A percentile compares a stretch with the other conserved stretches of the same genome.
Conservation (phyloP, 148 eudicot genomes). For the Vaccinium corymbosum region DNA sequence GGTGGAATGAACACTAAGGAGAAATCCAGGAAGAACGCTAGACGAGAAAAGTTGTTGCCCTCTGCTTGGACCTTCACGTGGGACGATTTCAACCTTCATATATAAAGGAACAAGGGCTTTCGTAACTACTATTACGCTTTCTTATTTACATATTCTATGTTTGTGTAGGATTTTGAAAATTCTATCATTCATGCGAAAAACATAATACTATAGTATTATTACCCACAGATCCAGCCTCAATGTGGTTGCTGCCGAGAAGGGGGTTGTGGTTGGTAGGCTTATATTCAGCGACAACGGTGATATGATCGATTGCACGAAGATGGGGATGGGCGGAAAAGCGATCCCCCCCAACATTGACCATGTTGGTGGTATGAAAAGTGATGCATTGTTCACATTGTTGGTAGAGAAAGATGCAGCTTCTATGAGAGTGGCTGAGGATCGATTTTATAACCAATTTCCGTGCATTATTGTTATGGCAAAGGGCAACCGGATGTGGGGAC, state of each 20-base stretch:
- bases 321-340: constrained; percentile 96
- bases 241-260: constrained; percentile 81
- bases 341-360: constrained; percentile 90
- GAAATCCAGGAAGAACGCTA: neutral
- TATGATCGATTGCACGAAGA: constrained; percentile 85
- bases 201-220: neutral
- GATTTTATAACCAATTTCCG: constrained; percentile 87
- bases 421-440: constrained; percentile 79
- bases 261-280: constrained; percentile 83
- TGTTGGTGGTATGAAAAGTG: constrained; percentile 80
- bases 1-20: neutral
- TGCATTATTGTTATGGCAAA: constrained; percentile 81
- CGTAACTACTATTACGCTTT: neutral
- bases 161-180: neutral
- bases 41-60: neutral
- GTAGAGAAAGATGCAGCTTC: constrained; percentile 97
- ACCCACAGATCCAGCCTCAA: constrained; percentile 49
- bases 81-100: neutral
- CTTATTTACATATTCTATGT: neutral
- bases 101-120: neutral
- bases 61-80: neutral
- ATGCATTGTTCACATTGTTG: constrained; percentile 72
- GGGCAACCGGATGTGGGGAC: constrained; percentile 98
- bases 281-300: constrained; percentile 86
- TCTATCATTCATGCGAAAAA: neutral